Percentiles rank a stretch among this genome's conserved stretches.
Conservation (phyloP, 1,139 yeast species). For the Candida glucosophila region DNA sequence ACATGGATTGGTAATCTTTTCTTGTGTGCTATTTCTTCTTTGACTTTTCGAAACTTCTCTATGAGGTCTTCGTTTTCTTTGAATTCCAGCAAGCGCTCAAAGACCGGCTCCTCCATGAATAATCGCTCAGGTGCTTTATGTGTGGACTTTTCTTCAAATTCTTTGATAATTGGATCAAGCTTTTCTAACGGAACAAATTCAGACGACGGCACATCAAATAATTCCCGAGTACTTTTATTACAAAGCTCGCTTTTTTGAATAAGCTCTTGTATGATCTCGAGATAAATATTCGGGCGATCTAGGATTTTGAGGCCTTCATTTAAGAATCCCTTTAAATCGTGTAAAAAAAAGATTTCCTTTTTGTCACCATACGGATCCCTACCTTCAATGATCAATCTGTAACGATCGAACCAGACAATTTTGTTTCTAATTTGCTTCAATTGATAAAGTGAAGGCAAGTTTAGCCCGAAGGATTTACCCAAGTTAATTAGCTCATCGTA, state of each 20-base stretch:
- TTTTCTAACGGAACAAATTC: conserved; percentile 15
- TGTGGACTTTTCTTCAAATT: conserved; percentile 13
- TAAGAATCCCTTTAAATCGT: conserved; percentile 26
- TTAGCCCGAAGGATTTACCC: conserved; percentile 55
- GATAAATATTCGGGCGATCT: conserved; percentile 20
- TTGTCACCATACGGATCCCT: conserved; percentile 34
- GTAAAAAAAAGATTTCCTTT: conserved; percentile 29
- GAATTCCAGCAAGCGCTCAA: conserved; percentile 19
- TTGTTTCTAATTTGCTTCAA: conserved; percentile 42
- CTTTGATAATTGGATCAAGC: conserved; percentile 15
- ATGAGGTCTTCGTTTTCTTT: conserved; percentile 16
- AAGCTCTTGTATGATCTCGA: conserved; percentile 13
- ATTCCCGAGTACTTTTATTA: conserved; percentile 18
- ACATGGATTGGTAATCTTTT: conserved; percentile 14
- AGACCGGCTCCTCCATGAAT: conserved; percentile 19
- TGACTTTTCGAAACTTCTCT: conserved; percentile 11
- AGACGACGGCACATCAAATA: conserved; percentile 16
- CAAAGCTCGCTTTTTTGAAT: conserved; percentile 22
- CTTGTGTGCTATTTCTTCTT: conserved; percentile 1
- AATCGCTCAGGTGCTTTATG: too few relatives aligned
- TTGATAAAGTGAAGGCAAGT: conserved; percentile 41
- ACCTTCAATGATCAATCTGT: conserved; percentile 25
- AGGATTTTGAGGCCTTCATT: conserved; percentile 32
- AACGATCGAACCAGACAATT: conserved; percentile 40
- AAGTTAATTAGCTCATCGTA: conserved; percentile 38